phyloP scores from a whole-genome alignment of 2,329 filamentous ascomycete genomes.

The Pezicula neosporulosa region DNA sequence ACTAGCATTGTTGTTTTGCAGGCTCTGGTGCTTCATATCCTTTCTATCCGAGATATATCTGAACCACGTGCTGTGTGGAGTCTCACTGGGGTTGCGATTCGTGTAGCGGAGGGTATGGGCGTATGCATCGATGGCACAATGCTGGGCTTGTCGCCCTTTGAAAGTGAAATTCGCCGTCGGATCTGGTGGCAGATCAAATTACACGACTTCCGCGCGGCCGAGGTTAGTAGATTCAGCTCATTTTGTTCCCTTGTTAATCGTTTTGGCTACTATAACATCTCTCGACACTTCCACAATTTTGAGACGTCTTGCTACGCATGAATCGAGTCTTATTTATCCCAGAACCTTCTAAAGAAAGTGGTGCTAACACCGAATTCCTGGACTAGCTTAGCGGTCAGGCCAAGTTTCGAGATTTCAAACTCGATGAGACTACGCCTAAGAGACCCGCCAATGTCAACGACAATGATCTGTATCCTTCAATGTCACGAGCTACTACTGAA shows the following conservation, averaged over 20 bases:
- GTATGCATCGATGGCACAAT: conserved; percentile 58
- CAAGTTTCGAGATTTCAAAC: conserved; percentile 16
- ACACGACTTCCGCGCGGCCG: conserved; percentile 23
- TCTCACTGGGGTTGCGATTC: conserved; percentile 55
- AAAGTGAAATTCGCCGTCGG: conserved; percentile 64
- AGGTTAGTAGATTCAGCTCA: not conserved
- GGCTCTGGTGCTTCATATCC: conserved; percentile 52
- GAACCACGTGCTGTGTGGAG: conserved; percentile 60
- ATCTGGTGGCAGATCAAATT: conserved; percentile 56
- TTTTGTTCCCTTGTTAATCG: no score
- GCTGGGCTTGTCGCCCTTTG: conserved; percentile 57
- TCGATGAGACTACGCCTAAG: conserved; percentile 31
- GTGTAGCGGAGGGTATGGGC: conserved; percentile 66
- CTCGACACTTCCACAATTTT: no score
- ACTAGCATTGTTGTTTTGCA: conserved; percentile 59
- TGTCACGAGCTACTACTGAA: conserved; percentile 46
- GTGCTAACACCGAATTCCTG: no score
- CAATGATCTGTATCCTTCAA: conserved; percentile 51
- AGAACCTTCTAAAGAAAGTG: no score
- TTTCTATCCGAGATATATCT: conserved; percentile 31
- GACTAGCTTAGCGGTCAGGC: conserved; percentile 16
- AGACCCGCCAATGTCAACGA: conserved; percentile 59
- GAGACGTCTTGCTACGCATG: no score
- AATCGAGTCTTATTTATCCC: no score
- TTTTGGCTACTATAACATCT: no score